Percentiles rank a stretch among this genome's conserved stretches.
Conservation (phyloP, 192 early-diverging fungal genomes). For the Geosiphon pyriformis region DNA sequence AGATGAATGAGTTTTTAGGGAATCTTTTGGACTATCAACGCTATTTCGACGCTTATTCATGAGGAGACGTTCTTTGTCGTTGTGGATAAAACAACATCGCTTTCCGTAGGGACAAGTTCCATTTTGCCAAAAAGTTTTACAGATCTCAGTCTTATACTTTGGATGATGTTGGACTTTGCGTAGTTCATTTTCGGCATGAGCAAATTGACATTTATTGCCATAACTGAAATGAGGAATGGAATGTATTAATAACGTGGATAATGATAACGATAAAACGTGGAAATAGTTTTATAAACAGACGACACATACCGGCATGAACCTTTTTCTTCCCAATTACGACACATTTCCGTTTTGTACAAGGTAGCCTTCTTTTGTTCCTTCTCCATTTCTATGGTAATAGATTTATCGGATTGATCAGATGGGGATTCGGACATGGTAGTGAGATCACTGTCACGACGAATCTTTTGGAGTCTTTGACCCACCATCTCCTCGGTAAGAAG, state of each 20-base stretch:
- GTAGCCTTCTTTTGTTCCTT: constrained; percentile 33
- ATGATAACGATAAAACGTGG: too few species aligned
- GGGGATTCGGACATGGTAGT: neutral
- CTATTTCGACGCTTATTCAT: constrained; percentile 7
- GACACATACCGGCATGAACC: constrained; percentile 43
- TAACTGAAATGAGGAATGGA: too few species aligned
- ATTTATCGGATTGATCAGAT: constrained; percentile 16
- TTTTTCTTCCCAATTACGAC: constrained; percentile 44
- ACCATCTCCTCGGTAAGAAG: neutral
- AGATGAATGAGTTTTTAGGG: neutral
- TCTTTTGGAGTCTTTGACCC: neutral
- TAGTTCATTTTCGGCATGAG: constrained; percentile 77
- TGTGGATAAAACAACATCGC: constrained; percentile 94
- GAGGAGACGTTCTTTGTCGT: constrained; percentile 34
- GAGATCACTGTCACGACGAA: neutral
- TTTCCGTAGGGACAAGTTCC: constrained; percentile 91
- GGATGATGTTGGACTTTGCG: constrained; percentile 78
- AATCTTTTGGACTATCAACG: neutral
- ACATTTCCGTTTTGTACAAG: constrained; percentile 45
- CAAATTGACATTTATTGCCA: constrained; percentile 91
- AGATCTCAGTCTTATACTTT: constrained; percentile 94
- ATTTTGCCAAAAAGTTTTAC: constrained; percentile 81
- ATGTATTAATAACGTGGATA: too few species aligned
- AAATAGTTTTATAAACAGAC: neutral
- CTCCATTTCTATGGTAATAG: constrained; percentile 10